These are phyloP conservation scores for Kurtzmaniella quercitrusa DNA, from an alignment of 1,139 yeast species.

Conservation along the genomic window DNA sequence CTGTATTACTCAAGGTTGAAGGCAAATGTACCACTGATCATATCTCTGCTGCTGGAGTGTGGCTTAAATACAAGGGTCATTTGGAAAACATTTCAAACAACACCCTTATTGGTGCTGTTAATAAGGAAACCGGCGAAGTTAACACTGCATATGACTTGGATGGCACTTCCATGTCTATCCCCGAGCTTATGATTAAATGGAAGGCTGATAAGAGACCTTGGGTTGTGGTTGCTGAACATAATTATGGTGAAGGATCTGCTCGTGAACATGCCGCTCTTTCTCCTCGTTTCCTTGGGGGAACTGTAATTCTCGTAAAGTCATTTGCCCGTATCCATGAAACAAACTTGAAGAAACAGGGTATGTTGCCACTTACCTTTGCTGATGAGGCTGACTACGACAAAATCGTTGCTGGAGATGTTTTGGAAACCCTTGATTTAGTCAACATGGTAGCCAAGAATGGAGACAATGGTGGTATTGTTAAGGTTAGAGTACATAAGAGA, in stretches of 20 bases:
- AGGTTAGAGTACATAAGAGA: conserved; percentile 67
- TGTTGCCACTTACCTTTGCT: conserved; percentile 90
- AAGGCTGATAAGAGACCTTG: conserved; percentile 80
- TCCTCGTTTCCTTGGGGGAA: conserved; percentile 91
- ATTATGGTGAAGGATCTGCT: conserved; percentile 98
- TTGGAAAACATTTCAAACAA: conserved; percentile 92
- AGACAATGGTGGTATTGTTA: conserved; percentile 77
- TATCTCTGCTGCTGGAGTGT: conserved; percentile 98
- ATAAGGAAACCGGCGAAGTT: conserved; percentile 94
- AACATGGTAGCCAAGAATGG: conserved; percentile 83
- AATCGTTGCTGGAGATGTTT: conserved; percentile 68
- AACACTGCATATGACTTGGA: conserved; percentile 86
- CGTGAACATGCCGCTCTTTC: conserved; percentile 98
- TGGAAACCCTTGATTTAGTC: conserved; percentile 71
- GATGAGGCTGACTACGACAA: conserved; percentile 84
- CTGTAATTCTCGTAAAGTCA: conserved; percentile 83
- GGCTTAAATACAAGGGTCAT: conserved; percentile 98
- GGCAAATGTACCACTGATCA: conserved; percentile 99
- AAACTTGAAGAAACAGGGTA: conserved; percentile 91
- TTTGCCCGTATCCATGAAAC: conserved; percentile 90
- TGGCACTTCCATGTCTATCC: conserved; percentile 75
- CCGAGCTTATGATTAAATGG: conserved; percentile 97
- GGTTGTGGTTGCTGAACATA: conserved; percentile 95
- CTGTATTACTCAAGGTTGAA: conserved; percentile 81
- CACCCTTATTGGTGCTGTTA: conserved; percentile 94